Evolutionary conservation across 768 basidiomycete species (phyloP).

Genomic region (Exidia glandulosa): DNA sequence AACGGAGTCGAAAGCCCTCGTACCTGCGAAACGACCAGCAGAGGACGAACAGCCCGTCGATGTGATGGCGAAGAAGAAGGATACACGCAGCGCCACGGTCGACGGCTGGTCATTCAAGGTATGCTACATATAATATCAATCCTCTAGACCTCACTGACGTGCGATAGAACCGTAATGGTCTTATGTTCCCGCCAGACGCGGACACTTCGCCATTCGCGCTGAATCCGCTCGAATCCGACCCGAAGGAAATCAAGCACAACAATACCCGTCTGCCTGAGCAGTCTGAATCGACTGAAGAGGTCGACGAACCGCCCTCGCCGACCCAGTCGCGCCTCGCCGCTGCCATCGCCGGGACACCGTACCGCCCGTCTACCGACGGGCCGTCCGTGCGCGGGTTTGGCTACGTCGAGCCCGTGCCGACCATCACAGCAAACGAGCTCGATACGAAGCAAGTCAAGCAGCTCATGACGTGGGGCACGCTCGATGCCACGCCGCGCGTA

Average conservation of each 20-base stretch:
- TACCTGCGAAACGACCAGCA: slow-evolving; percentile 9
- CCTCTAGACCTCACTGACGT: background rate
- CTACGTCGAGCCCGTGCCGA: slow-evolving; percentile 77
- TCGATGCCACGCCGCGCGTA: slow-evolving; percentile 84
- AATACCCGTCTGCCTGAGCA: slow-evolving; percentile 76
- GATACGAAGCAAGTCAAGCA: slow-evolving; percentile 78
- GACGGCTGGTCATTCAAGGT: slow-evolving; percentile 81
- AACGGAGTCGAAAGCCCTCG: slow-evolving; percentile 9
- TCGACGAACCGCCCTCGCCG: slow-evolving; percentile 68
- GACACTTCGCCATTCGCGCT: slow-evolving; percentile 76
- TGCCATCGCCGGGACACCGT: slow-evolving; percentile 86
- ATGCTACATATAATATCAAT: background rate
- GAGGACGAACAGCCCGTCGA: slow-evolving; percentile 32
- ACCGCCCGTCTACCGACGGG: background rate
- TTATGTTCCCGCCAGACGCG: slow-evolving; percentile 93
- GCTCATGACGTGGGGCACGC: slow-evolving; percentile 95
- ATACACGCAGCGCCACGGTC: slow-evolving; percentile 58
- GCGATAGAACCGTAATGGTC: slow-evolving; percentile 75
- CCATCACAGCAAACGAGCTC: slow-evolving; percentile 73
- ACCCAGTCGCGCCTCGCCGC: slow-evolving; percentile 84
- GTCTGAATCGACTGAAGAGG: slow-evolving; percentile 36
- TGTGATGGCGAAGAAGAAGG: slow-evolving; percentile 74
- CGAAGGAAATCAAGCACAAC: slow-evolving; percentile 59
- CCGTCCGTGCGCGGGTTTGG: slow-evolving; percentile 49
- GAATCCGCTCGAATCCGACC: slow-evolving; percentile 33